Evolutionary conservation across 169 alveolate species (phyloP).

Genomic region (Plasmodium inui): DNA sequence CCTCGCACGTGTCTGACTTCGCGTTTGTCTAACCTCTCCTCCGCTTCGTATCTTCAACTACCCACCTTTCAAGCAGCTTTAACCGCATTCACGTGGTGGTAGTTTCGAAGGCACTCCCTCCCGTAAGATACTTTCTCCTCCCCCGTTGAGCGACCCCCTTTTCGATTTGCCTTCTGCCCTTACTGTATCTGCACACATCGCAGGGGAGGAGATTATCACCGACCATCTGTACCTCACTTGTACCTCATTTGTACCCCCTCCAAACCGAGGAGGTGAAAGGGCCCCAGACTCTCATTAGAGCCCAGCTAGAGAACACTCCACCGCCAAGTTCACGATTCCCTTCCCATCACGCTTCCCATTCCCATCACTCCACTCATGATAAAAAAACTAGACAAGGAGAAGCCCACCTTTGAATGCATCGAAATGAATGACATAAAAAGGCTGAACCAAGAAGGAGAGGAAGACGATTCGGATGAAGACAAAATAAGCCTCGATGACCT

Average conservation of each 20-base stretch:
- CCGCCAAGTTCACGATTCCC: too few species aligned
- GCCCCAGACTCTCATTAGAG: too few species aligned
- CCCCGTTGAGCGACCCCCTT: neutral
- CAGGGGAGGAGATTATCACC: neutral
- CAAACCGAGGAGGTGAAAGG: too few species aligned
- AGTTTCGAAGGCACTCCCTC: neutral
- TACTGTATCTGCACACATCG: neutral
- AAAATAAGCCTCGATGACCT: slow-evolving; percentile 17
- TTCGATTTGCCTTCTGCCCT: neutral
- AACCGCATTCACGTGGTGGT: neutral
- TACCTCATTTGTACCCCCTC: too few species aligned
- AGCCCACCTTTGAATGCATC: slow-evolving; percentile 32
- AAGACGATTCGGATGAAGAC: slow-evolving; percentile 25
- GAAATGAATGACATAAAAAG: slow-evolving; percentile 56
- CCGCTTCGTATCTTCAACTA: neutral
- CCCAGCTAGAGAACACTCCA: neutral
- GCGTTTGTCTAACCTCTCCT: neutral
- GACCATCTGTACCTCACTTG: too few species aligned
- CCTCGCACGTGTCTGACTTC: neutral
- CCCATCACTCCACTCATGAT: slow-evolving; percentile 15
- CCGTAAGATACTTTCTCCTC: neutral
- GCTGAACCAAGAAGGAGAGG: neutral
- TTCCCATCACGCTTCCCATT: too few species aligned
- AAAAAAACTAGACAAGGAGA: slow-evolving; percentile 2
- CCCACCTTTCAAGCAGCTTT: neutral